phyloP scores from a whole-genome alignment of 805 yeast species.

The Pichia heedii region DNA sequence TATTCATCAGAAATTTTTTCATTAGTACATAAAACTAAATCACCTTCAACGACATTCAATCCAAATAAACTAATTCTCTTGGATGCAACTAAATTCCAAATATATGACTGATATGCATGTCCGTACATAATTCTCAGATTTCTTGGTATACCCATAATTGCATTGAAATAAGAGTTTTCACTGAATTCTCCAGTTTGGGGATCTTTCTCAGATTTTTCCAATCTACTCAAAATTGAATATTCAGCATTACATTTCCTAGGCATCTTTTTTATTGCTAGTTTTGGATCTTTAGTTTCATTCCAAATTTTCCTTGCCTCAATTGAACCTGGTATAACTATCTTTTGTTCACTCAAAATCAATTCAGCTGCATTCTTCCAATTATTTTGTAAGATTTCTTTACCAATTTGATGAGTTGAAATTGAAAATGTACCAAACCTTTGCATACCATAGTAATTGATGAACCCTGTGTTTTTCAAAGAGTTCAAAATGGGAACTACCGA shows the following conservation, averaged over 20 bases:
- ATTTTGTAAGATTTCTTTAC: constrained; percentile 57
- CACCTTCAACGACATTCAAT: constrained; percentile 64
- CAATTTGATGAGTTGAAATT: constrained; percentile 81
- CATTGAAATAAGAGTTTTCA: constrained; percentile 56
- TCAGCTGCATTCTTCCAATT: constrained; percentile 79
- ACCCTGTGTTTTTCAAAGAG: constrained; percentile 60
- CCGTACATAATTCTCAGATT: constrained; percentile 90
- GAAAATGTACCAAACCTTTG: constrained; percentile 97
- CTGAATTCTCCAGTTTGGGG: constrained; percentile 36
- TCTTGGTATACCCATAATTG: constrained; percentile 84
- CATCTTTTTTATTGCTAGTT: constrained; percentile 59
- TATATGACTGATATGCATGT: constrained; percentile 93
- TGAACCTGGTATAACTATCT: constrained; percentile 73
- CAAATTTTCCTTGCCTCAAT: constrained; percentile 75
- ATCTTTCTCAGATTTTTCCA: constrained; percentile 43
- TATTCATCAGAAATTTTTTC: constrained; percentile 13
- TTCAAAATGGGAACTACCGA: constrained; percentile 44
- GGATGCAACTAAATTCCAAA: constrained; percentile 87
- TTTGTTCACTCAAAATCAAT: constrained; percentile 77
- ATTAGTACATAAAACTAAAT: constrained; percentile 51
- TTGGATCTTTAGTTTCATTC: constrained; percentile 64
- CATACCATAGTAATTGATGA: constrained; percentile 94
- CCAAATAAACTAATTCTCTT: constrained; percentile 69
- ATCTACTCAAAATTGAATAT: constrained; percentile 51
- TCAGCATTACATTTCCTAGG: constrained; percentile 89